phyloP scores from a whole-genome alignment of 2,329 filamentous ascomycete genomes.

The Xylaria sp. region DNA sequence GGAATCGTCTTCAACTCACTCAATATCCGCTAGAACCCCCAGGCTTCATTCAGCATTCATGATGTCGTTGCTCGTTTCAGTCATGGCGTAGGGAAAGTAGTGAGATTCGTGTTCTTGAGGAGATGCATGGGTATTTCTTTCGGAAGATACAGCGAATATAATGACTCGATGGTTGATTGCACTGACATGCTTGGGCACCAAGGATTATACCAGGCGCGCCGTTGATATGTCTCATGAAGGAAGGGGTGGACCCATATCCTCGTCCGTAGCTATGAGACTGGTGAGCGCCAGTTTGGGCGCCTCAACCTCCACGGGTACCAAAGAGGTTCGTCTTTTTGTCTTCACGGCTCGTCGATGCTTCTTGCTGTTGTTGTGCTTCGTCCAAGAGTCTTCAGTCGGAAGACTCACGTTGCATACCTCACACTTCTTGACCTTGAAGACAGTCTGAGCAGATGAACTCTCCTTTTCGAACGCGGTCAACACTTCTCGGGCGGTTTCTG shows the following conservation, averaged over 20 bases:
- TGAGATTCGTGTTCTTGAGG: no score
- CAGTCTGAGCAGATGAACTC: constrained; percentile 45
- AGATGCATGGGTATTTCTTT: no score
- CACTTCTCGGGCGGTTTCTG: constrained; percentile 45
- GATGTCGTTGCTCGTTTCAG: no score
- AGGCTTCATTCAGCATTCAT: no score
- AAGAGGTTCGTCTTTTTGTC: constrained; percentile 27
- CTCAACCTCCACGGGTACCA: constrained; percentile 23
- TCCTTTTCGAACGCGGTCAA: constrained; percentile 56
- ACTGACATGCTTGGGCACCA: not conserved
- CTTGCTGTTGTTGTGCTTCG: constrained; percentile 42
- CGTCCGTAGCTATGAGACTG: not conserved
- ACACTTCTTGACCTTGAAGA: constrained; percentile 50
- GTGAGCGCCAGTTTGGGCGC: not conserved
- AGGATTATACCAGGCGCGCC: not conserved
- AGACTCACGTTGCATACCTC: constrained; percentile 64
- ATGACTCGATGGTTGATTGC: not conserved
- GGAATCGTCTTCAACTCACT: no score
- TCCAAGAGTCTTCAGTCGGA: constrained; percentile 50
- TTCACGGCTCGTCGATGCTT: constrained; percentile 34
- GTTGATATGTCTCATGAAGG: not conserved
- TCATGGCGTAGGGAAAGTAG: no score
- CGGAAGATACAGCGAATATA: not conserved
- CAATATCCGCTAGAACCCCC: no score
- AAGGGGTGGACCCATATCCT: not conserved